phyloP scores from a whole-genome alignment of 352 stramenopile species.

The Phytophthora sp. region DNA sequence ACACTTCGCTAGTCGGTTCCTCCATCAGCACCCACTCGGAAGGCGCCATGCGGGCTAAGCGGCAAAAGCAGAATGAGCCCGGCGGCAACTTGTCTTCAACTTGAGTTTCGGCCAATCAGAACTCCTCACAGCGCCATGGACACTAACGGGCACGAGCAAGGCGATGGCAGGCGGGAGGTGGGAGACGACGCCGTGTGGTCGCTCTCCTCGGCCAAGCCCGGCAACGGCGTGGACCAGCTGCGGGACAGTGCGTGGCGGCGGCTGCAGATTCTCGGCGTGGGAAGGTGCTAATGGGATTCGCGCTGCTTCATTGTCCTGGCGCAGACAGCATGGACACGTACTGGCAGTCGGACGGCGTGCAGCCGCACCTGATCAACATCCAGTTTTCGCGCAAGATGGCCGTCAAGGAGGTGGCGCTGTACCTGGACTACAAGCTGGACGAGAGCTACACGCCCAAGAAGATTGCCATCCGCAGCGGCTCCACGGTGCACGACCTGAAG shows the following conservation, averaged over 20 bases:
- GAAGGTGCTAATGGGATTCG: slow-evolving; percentile 3
- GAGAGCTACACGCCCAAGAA: slow-evolving; percentile 99
- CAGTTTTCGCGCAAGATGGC: slow-evolving; percentile 96
- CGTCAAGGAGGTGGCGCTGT: slow-evolving; percentile 95
- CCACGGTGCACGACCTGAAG: slow-evolving; percentile 96
- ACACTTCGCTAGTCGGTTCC: neutral
- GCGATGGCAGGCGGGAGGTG: slow-evolving; percentile 61
- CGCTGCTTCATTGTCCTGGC: neutral
- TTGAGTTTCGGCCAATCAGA: slow-evolving; percentile 19
- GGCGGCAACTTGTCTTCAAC: neutral
- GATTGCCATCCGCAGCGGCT: slow-evolving; percentile 92
- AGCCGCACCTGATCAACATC: slow-evolving; percentile 98
- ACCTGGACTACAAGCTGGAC: slow-evolving; percentile 98
- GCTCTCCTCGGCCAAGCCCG: slow-evolving; percentile 96
- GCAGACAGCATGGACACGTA: slow-evolving; percentile 96
- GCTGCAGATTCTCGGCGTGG: neutral
- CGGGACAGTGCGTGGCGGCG: slow-evolving; percentile 80
- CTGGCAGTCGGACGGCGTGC: slow-evolving; percentile 95
- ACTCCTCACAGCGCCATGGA: no score
- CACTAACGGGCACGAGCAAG: no score
- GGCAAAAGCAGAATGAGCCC: neutral
- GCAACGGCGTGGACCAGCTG: slow-evolving; percentile 98
- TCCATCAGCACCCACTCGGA: neutral
- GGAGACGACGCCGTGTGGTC: slow-evolving; percentile 94
- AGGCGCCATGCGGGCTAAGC: no score